A percentile compares a stretch with the other conserved stretches of the same genome.
phyloP scores from a whole-genome alignment of 108 stramenopile species.

The Nannochloropsis gaditana region DNA sequence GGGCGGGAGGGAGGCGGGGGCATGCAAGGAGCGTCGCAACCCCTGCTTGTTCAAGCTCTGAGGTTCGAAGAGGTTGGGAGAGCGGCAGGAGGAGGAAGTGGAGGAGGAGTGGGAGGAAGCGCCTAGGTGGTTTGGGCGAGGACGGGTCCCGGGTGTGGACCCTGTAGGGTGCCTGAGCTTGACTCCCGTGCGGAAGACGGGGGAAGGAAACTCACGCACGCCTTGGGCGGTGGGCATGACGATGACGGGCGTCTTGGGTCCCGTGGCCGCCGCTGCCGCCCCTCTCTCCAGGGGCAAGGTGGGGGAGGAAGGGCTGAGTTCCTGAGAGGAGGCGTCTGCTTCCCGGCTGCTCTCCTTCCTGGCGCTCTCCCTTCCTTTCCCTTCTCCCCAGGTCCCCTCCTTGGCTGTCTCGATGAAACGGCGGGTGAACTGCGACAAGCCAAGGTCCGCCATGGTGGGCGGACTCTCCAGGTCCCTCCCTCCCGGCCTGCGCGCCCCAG shows the following conservation, averaged over 20 bases:
- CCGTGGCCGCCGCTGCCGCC: not conserved
- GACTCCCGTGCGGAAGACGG: conserved; percentile 14
- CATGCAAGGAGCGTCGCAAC: not conserved
- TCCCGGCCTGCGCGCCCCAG: not conserved
- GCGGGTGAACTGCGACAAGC: not conserved
- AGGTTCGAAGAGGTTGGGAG: not conserved
- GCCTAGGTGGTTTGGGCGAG: not conserved
- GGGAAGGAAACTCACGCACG: not conserved
- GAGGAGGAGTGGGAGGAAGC: not conserved
- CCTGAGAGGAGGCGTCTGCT: not conserved
- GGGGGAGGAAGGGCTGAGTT: not conserved
- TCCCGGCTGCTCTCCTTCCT: not conserved
- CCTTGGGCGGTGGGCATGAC: not conserved
- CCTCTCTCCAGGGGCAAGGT: conserved; percentile 5
- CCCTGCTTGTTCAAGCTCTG: conserved; percentile 1
- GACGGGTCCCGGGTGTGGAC: not conserved
- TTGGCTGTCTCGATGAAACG: not conserved
- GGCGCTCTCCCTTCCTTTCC: not conserved
- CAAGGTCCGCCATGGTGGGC: not conserved
- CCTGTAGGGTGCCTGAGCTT: not conserved
- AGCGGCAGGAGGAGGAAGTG: not conserved
- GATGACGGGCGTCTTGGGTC: not conserved
- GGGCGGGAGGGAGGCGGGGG: not conserved
- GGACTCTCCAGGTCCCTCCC: conserved; percentile 5
- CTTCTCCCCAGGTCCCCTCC: not conserved